Conservation (phyloP, 441 rosid species). For the Isatis lusitanica region DNA sequence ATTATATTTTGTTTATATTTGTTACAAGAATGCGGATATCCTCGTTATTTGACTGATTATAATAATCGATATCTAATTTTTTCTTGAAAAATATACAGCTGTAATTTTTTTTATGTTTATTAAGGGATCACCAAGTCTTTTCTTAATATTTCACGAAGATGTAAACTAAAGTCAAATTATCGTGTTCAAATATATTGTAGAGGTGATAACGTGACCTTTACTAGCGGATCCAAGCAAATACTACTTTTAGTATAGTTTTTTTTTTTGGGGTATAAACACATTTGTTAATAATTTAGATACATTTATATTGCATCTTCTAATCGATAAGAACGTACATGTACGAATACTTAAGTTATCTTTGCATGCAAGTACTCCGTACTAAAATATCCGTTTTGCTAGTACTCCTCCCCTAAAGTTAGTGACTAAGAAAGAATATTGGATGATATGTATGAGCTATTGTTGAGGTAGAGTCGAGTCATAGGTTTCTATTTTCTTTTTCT, state of each 20-base stretch:
- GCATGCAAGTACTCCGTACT: background rate
- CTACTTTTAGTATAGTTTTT: no score
- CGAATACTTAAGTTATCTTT: background rate
- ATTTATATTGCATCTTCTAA: background rate
- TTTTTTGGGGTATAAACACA: background rate
- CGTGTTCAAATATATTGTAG: background rate
- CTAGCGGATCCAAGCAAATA: background rate
- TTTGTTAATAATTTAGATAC: background rate
- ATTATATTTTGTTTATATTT: background rate
- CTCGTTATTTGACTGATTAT: background rate
- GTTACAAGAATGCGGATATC: background rate
- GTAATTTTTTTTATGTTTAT: background rate
- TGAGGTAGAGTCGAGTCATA: background rate
- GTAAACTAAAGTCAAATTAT: background rate
- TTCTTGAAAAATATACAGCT: background rate
- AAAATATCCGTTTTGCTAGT: background rate
- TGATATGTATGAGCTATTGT: no score
- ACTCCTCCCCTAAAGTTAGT: background rate
- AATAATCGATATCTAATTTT: background rate
- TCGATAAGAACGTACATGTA: background rate
- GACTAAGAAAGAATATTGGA: background rate
- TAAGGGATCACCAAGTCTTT: background rate
- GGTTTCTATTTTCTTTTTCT: background rate
- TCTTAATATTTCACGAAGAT: background rate
- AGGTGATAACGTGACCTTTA: background rate